Percentiles rank a stretch among this genome's conserved stretches.
Evolutionary conservation across 2,329 filamentous ascomycete genomes (phyloP).

Genomic region (Neofusicoccum umdonicola): DNA sequence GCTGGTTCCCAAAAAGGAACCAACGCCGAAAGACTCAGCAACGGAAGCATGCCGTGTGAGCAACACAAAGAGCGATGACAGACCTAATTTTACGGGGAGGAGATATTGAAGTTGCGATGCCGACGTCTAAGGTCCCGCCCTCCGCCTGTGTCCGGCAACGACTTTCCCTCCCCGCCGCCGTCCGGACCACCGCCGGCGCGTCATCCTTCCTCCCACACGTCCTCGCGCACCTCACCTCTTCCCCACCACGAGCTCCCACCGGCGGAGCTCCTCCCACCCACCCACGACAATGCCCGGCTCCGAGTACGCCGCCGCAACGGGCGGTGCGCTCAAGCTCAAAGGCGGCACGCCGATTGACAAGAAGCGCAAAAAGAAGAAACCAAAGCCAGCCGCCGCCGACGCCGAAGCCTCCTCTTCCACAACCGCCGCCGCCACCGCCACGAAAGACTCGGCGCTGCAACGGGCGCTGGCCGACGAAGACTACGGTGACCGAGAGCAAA

Average conservation of each 20-base stretch:
- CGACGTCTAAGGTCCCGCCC: too few relatives aligned
- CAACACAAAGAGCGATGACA: too few relatives aligned
- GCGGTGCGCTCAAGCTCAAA: slow-evolving; percentile 82
- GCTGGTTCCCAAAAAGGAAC: too few relatives aligned
- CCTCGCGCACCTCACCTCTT: background rate
- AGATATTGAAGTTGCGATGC: too few relatives aligned
- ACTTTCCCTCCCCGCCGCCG: background rate
- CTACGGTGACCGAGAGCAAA: background rate
- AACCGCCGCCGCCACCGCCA: background rate
- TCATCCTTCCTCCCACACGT: background rate
- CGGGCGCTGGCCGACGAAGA: slow-evolving; percentile 29
- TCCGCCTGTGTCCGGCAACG: too few relatives aligned
- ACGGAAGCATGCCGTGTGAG: too few relatives aligned
- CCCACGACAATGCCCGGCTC: slow-evolving; percentile 3
- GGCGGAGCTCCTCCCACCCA: too few relatives aligned
- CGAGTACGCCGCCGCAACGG: slow-evolving; percentile 45
- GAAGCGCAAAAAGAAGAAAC: slow-evolving; percentile 55
- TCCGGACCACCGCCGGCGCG: background rate
- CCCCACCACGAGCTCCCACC: background rate
- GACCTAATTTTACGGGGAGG: too few relatives aligned
- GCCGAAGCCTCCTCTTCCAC: slow-evolving; percentile 21
- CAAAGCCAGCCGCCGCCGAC: slow-evolving; percentile 19
- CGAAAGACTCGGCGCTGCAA: background rate
- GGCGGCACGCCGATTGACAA: slow-evolving; percentile 67
- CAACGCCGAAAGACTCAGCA: too few relatives aligned